phyloP scores from a whole-genome alignment of 2,329 filamentous ascomycete genomes.

The Ilyonectria robusta region DNA sequence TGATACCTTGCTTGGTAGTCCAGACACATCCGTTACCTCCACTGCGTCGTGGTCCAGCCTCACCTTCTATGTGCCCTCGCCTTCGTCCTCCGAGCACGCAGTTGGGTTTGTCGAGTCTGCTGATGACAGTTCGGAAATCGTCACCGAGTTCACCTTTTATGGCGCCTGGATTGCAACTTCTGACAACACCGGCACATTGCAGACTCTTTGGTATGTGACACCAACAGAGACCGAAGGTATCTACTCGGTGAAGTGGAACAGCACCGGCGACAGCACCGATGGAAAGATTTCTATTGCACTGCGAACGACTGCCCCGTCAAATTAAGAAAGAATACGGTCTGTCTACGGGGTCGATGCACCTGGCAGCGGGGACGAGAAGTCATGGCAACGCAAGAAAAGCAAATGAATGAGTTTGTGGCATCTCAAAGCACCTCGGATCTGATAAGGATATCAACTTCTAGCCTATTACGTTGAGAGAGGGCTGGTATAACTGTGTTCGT shows the following conservation, averaged over 20 bases:
- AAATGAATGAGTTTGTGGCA: too few species aligned
- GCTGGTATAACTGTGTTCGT: too few species aligned
- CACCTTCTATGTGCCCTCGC: slow-evolving; percentile 15
- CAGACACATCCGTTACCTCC: slow-evolving; percentile 1
- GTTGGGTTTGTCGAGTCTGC: slow-evolving; percentile 6
- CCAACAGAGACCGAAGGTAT: slow-evolving; percentile 6
- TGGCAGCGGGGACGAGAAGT: too few species aligned
- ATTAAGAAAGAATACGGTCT: too few species aligned
- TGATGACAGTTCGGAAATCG: neutral
- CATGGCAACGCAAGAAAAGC: too few species aligned
- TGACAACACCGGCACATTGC: slow-evolving; percentile 2
- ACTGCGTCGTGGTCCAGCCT: slow-evolving; percentile 11
- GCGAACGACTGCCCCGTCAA: slow-evolving; percentile 10
- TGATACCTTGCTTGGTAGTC: slow-evolving; percentile 5
- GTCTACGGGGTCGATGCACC: too few species aligned
- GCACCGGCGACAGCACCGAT: slow-evolving; percentile 5
- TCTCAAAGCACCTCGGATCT: too few species aligned
- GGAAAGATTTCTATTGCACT: slow-evolving; percentile 9
- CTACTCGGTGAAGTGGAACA: slow-evolving; percentile 24
- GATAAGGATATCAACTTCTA: too few species aligned
- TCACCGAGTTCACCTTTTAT: slow-evolving; percentile 13
- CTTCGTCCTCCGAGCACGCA: slow-evolving; percentile 5
- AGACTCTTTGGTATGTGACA: slow-evolving; percentile 16
- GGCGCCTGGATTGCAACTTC: slow-evolving; percentile 15
- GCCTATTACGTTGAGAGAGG: too few species aligned